Percentiles rank a stretch among this genome's conserved stretches.
These are phyloP conservation scores for Vigna radiata DNA, from an alignment of 306 rosid genomes.

Conservation along the genomic window DNA sequence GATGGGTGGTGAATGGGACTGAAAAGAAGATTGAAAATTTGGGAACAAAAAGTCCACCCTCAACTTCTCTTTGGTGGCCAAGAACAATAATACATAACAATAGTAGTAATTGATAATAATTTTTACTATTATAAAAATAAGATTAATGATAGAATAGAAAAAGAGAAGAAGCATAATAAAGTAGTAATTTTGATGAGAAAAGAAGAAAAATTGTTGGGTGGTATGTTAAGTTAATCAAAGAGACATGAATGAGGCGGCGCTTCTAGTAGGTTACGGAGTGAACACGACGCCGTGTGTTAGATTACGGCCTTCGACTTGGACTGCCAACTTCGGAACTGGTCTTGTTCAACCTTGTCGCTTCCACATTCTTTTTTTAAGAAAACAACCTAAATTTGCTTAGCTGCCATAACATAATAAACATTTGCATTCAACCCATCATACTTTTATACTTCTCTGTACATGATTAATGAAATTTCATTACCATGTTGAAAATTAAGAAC, in stretches of 20 bases:
- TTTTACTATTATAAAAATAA: neutral
- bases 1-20: constrained; percentile 1
- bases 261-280: constrained; percentile 32
- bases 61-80: constrained; percentile 37
- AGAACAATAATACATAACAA: constrained; percentile 19
- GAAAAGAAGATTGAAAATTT: constrained; percentile 44
- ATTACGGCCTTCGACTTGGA: neutral
- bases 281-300: neutral
- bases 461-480: too few species aligned
- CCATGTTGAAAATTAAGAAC: too few species aligned
- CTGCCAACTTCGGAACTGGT: constrained; percentile 30
- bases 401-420: neutral
- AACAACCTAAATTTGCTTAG: neutral
- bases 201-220: neutral
- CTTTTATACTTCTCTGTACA: too few species aligned
- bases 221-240: constrained; percentile 6
- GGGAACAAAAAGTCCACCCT: constrained; percentile 52
- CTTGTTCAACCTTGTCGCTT: constrained; percentile 34
- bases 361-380: neutral
- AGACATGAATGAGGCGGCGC: constrained; percentile 45
- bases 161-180: constrained; percentile 9
- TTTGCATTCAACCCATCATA: too few species aligned
- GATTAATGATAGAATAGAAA: neutral
- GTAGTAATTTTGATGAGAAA: neutral
- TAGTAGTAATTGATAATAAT: neutral